phyloP scores from a whole-genome alignment of 2,329 filamentous ascomycete genomes.

The Curvularia sp. region DNA sequence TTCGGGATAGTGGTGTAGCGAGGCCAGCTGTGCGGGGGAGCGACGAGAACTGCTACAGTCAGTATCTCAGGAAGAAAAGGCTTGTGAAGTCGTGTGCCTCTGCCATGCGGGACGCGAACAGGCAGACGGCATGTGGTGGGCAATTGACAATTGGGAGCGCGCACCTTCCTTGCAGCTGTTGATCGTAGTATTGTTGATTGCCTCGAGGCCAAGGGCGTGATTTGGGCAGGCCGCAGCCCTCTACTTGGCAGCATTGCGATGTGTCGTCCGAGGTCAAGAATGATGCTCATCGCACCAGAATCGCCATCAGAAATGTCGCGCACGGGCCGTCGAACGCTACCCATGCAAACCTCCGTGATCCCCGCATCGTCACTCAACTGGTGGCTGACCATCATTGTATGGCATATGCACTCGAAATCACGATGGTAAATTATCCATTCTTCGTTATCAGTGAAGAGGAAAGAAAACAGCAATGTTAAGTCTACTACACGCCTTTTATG shows the following conservation, averaged over 20 bases:
- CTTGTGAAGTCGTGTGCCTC: slow-evolving; percentile 4
- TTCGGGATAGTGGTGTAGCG: slow-evolving; percentile 30
- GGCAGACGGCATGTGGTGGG: slow-evolving; percentile 4
- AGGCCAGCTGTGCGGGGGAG: slow-evolving; percentile 32
- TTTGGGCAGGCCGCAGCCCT: slow-evolving; percentile 52
- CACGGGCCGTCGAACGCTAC: slow-evolving; percentile 16
- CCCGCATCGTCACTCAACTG: slow-evolving; percentile 13
- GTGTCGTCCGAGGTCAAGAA: slow-evolving; percentile 36
- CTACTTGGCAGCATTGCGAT: slow-evolving; percentile 58
- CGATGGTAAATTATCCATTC: slow-evolving; percentile 20
- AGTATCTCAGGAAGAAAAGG: slow-evolving; percentile 11
- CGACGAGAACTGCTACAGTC: slow-evolving; percentile 43
- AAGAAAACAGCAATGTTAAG: slow-evolving; percentile 14
- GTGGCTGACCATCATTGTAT: not conserved
- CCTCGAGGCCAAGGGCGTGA: slow-evolving; percentile 30
- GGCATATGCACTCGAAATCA: not conserved
- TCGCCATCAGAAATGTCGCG: slow-evolving; percentile 30
- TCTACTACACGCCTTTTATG: slow-evolving; percentile 23
- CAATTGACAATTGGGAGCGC: slow-evolving; percentile 19
- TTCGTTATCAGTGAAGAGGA: slow-evolving; percentile 8
- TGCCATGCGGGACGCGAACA: slow-evolving; percentile 18
- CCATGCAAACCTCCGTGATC: slow-evolving; percentile 19
- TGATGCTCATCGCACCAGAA: slow-evolving; percentile 15
- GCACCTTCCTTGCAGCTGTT: slow-evolving; percentile 45
- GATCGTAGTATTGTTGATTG: slow-evolving; percentile 31